Percentiles rank a stretch among this genome's conserved stretches.
Evolutionary conservation across 2,329 filamentous ascomycete genomes (phyloP).

Genomic region (Beauveria rudraprayagi): DNA sequence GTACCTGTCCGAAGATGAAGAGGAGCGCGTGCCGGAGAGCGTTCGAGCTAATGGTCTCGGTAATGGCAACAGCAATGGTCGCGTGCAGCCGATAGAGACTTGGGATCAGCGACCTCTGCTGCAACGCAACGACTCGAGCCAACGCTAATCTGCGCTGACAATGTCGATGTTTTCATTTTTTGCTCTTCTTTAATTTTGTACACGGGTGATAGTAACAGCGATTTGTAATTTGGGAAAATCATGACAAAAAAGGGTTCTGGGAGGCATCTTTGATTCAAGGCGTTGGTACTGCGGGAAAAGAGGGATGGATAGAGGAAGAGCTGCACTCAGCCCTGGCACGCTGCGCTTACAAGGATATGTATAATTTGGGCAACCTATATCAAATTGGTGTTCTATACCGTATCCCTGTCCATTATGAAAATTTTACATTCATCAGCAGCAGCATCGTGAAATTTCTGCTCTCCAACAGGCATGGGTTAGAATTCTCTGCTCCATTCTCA

Average conservation of each 20-base stretch:
- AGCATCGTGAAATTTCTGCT: not conserved
- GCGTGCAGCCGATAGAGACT: conserved; percentile 21
- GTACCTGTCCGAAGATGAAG: conserved; percentile 30
- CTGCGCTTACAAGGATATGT: not conserved
- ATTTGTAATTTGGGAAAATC: not conserved
- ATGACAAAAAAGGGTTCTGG: conserved; percentile 3
- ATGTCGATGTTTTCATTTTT: not conserved
- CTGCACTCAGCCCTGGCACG: not conserved
- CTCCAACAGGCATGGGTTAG: not conserved
- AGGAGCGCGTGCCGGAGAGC: conserved; percentile 21
- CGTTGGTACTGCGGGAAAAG: not conserved
- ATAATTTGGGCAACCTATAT: not conserved
- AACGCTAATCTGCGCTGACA: not conserved
- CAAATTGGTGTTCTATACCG: not conserved
- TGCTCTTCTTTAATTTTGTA: not conserved
- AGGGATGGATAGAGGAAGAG: not conserved
- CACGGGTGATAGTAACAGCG: not conserved
- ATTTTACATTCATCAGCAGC: not conserved
- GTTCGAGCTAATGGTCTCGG: conserved; percentile 17
- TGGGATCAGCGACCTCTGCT: conserved; percentile 36
- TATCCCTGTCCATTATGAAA: not conserved
- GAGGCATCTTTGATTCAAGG: not conserved
- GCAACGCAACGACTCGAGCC: conserved; percentile 21
- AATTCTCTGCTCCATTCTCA: not conserved
- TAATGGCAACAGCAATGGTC: conserved; percentile 12